These are phyloP conservation scores for Candida chilensis DNA, from an alignment of 805 yeast genomes.

Conservation along the genomic window DNA sequence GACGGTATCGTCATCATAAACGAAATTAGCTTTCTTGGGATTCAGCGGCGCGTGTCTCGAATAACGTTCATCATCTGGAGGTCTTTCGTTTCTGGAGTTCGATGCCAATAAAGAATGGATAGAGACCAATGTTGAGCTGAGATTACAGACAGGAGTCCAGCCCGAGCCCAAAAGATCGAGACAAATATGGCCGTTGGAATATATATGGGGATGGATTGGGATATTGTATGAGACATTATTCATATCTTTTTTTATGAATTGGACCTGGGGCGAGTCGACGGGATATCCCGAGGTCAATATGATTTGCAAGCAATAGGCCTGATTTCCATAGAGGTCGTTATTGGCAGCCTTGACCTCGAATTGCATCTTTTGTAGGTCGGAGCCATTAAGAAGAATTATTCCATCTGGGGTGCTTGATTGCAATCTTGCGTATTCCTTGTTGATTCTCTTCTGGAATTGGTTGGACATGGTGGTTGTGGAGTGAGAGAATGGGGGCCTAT, in stretches of 20 bases:
- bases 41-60: conserved; percentile 44
- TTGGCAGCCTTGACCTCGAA: conserved; percentile 26
- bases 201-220: conserved; percentile 70
- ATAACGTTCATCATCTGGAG: conserved; percentile 47
- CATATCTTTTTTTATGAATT: conserved; percentile 24
- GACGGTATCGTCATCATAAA: conserved; percentile 52
- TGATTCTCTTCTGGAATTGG: conserved; percentile 1
- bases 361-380: no score
- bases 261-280: conserved; percentile 47
- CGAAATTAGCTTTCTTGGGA: conserved; percentile 41
- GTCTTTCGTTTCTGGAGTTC: conserved; percentile 38
- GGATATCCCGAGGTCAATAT: conserved; percentile 41
- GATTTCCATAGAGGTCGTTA: conserved; percentile 23
- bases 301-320: conserved; percentile 30
- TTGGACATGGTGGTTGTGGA: background rate
- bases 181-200: conserved; percentile 75
- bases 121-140: conserved; percentile 41
- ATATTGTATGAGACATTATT: conserved; percentile 14
- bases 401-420: no score
- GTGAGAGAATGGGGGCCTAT: no score
- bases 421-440: background rate
- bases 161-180: conserved; percentile 54
- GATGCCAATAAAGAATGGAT: conserved; percentile 56
- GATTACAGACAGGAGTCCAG: conserved; percentile 58
- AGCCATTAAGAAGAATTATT: no score